These are phyloP conservation scores for Cucurbita pepo DNA, from an alignment of 306 rosid genomes.

Conservation along the genomic window DNA sequence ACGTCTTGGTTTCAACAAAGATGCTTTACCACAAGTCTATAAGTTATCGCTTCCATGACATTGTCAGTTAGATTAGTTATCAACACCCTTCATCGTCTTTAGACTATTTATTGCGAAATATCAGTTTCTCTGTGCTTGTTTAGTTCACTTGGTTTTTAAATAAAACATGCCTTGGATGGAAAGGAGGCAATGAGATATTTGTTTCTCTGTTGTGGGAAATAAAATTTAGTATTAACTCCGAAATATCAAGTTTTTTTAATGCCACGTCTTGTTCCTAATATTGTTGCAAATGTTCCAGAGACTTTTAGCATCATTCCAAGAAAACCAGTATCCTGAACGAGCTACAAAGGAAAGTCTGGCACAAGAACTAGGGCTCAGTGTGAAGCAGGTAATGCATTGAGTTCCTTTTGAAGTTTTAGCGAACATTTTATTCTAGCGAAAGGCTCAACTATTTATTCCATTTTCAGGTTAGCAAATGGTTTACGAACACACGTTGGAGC, in stretches of 20 bases:
- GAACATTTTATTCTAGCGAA: not conserved
- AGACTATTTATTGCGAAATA: not conserved
- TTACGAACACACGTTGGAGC: slow-evolving; percentile 73
- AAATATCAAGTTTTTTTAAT: not conserved
- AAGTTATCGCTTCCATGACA: not conserved
- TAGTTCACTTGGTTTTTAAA: not conserved
- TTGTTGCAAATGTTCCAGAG: slow-evolving; percentile 25
- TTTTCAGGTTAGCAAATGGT: slow-evolving; percentile 83
- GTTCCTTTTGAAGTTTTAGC: not conserved
- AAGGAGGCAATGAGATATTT: not conserved
- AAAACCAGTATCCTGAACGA: slow-evolving; percentile 75
- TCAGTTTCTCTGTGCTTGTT: not conserved
- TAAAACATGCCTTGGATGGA: not conserved
- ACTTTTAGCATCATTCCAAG: slow-evolving; percentile 54
- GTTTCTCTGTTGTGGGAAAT: not conserved
- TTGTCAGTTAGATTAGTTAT: not conserved
- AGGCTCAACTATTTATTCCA: not conserved
- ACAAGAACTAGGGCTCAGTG: slow-evolving; percentile 54
- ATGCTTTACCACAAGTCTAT: not conserved
- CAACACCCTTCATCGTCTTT: not conserved
- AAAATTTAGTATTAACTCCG: not conserved
- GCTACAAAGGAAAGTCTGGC: slow-evolving; percentile 63
- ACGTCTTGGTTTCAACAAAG: not conserved
- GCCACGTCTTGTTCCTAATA: not conserved
- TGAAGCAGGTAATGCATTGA: slow-evolving; percentile 41